Base-by-base conservation (phyloP, 148 eudicot genomes). In the Euryodendron excelsum region DNA sequence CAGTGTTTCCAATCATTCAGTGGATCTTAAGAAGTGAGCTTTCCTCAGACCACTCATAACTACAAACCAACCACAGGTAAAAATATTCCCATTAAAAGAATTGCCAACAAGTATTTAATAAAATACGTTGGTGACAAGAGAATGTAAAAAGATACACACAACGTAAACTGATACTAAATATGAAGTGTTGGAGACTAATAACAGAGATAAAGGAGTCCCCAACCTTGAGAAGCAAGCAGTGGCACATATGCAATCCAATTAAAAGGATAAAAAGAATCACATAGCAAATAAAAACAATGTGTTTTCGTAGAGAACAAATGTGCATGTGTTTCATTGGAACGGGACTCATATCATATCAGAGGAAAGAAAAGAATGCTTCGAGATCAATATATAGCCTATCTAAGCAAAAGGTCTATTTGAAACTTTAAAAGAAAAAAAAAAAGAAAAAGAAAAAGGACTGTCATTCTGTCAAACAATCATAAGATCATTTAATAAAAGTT, bases 331-430 rank as follows among this genome's bases (percentile, higher is more conserved):
- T 27, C 73, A 47, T 28, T 69, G 10, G 73, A 69, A 69, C 15
- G 23, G 30, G 18, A 12, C 20, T 13, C 66, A 62, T 13, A 13
- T 30, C 27, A 33, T 12, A 65, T 34, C 12, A 59, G 20, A 60
- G 50, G 13, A n/a, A 18, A 53, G 20, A 13, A 58, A 12, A 20
- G 37, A 77, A 13, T 37, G 47, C 4, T 21, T 53, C 3, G 60
- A 58, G 37, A 15, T 9, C 53, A 64, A 76, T 69, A 21, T 65
- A 34, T 10, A 53, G 33, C 37, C 62, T 78, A 17, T 28, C 31
- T 25, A 56, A 53, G 64, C 80, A 65, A 36, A 68, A 21, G 21
- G 68, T 27, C 8, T 9, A 69, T 41, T 69, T 39, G 31, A 78
- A 60, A 3, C 21, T 7, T 31, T 12, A 41, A 13, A 36, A 34